A percentile compares a stretch with the other conserved stretches of the same genome.
phyloP scores from a whole-genome alignment of 2,329 filamentous ascomycete genomes.

The Cladosporium sp. region DNA sequence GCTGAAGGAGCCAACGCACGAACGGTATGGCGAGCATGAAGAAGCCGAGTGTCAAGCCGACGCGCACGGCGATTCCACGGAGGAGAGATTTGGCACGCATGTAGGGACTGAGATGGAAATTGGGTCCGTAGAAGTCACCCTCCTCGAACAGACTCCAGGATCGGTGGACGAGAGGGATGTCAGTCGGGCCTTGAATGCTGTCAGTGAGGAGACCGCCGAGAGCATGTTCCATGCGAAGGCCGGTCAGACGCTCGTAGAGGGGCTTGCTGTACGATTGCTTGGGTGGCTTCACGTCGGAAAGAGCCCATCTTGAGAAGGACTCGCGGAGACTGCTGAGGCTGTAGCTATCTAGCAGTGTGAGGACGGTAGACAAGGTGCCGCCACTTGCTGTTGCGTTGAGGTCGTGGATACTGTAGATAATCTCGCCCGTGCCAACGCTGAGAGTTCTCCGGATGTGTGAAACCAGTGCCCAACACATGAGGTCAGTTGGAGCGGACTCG shows the following conservation, averaged over 20 bases:
- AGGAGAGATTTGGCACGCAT: slow-evolving; percentile 49
- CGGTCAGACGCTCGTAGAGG: slow-evolving; percentile 42
- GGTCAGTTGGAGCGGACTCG: slow-evolving; percentile 58
- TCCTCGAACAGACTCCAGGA: slow-evolving; percentile 52
- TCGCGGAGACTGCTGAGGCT: slow-evolving; percentile 44
- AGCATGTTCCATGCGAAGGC: slow-evolving; percentile 51
- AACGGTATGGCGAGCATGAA: slow-evolving; percentile 49
- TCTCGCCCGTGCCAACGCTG: slow-evolving; percentile 46
- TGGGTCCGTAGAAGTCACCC: slow-evolving; percentile 53
- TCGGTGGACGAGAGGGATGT: slow-evolving; percentile 56
- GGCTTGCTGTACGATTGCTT: slow-evolving; percentile 27
- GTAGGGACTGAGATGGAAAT: slow-evolving; percentile 56
- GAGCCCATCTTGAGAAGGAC: slow-evolving; percentile 47
- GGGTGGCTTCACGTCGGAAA: slow-evolving; percentile 43
- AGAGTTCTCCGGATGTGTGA: slow-evolving; percentile 50
- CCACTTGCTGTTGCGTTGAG: slow-evolving; percentile 53
- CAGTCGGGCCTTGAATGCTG: slow-evolving; percentile 49
- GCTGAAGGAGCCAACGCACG: slow-evolving; percentile 48
- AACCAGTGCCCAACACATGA: slow-evolving; percentile 50
- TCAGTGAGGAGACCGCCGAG: slow-evolving; percentile 54
- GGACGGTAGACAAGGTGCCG: slow-evolving; percentile 60
- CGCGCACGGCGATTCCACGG: slow-evolving; percentile 46
- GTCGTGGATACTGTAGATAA: slow-evolving; percentile 51
- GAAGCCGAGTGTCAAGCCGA: slow-evolving; percentile 43
- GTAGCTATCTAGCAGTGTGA: slow-evolving; percentile 53